These are phyloP conservation scores for Wickerhamomyces hampshirensis DNA, from an alignment of 805 yeast species.

Conservation along the genomic window DNA sequence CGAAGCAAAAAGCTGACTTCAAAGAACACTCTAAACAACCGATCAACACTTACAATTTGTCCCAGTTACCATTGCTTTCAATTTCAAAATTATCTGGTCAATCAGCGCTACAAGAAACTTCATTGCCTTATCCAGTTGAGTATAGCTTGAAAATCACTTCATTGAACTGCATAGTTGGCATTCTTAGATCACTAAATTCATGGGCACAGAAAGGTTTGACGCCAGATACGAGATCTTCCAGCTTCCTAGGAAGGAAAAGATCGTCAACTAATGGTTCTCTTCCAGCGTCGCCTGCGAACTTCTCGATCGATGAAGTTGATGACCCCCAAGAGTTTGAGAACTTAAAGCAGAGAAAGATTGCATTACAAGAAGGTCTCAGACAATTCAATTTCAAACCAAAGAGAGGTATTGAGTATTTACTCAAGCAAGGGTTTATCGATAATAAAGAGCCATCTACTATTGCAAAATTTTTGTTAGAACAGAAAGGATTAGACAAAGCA, in stretches of 20 bases:
- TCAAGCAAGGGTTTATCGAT: constrained; percentile 58
- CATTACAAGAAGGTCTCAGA: constrained; percentile 68
- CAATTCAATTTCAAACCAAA: constrained; percentile 84
- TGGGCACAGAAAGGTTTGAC: constrained; percentile 76
- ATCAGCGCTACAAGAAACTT: constrained; percentile 50
- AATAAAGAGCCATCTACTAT: constrained; percentile 60
- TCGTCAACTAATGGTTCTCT: constrained; percentile 24
- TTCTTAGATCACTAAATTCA: constrained; percentile 71
- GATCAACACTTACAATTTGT: constrained; percentile 67
- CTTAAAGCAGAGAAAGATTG: constrained; percentile 77
- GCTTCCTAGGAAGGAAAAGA: constrained; percentile 21
- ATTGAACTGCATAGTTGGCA: constrained; percentile 73
- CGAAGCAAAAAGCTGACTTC: constrained; percentile 56
- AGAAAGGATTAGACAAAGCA: constrained; percentile 77
- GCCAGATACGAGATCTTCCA: constrained; percentile 22
- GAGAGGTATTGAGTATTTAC: constrained; percentile 62
- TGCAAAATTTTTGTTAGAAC: constrained; percentile 69
- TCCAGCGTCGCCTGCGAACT: constrained; percentile 4
- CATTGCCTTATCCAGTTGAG: constrained; percentile 60
- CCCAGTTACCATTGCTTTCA: constrained; percentile 71
- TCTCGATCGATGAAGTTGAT: constrained; percentile 41
- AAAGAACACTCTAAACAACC: constrained; percentile 48
- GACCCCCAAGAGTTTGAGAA: constrained; percentile 83
- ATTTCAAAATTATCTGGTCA: constrained; percentile 53
- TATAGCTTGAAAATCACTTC: constrained; percentile 82